These are phyloP conservation scores for Eucalyptus sp. DNA, from an alignment of 345 rosid genomes.

Conservation along the genomic window DNA sequence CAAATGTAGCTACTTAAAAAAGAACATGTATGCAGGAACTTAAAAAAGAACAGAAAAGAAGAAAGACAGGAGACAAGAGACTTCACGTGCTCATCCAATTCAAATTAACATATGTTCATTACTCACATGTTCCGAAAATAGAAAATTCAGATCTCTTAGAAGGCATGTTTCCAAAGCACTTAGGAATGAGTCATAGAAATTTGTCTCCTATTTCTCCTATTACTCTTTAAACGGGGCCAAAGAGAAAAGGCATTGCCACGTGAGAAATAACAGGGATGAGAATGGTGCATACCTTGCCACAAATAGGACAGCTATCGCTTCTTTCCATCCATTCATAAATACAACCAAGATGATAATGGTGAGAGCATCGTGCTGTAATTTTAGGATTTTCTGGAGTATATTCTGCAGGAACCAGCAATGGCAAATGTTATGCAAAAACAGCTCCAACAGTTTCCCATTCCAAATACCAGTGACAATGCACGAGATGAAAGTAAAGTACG, in stretches of 20 bases:
- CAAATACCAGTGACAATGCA: not conserved
- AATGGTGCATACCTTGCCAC: constrained; percentile 40
- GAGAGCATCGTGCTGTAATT: constrained; percentile 41
- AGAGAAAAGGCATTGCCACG: not conserved
- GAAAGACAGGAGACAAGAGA: not conserved
- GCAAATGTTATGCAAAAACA: not conserved
- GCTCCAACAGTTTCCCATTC: not conserved
- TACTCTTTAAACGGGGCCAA: no score
- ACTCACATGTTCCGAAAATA: not conserved
- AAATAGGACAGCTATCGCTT: constrained; percentile 63
- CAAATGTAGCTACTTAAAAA: not conserved
- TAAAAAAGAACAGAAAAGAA: not conserved
- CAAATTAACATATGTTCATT: not conserved
- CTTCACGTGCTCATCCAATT: not conserved
- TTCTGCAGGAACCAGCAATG: constrained; percentile 23
- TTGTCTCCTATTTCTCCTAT: not conserved
- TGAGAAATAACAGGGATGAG: not conserved
- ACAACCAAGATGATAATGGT: constrained; percentile 69
- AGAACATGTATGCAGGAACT: not conserved
- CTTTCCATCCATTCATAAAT: constrained; percentile 79
- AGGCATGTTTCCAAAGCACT: not conserved
- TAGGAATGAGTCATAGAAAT: not conserved
- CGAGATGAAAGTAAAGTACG: not conserved
- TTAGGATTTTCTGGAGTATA: constrained; percentile 57
- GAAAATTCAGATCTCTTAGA: not conserved